These are phyloP conservation scores for Agaricus sinodeliciosus DNA, from an alignment of 768 basidiomycete genomes.

Conservation along the genomic window DNA sequence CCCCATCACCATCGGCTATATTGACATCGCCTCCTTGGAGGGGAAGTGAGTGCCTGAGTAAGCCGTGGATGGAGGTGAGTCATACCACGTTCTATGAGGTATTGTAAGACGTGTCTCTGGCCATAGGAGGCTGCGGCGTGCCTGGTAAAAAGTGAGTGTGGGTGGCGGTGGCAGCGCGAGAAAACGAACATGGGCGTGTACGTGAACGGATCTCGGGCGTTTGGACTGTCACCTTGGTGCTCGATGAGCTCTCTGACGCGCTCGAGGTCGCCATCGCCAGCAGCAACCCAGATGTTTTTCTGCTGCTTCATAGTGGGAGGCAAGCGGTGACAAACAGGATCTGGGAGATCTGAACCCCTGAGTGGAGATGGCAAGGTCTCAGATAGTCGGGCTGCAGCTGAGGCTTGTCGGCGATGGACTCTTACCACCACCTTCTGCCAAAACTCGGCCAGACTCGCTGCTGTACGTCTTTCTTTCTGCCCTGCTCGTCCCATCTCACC, in stretches of 20 bases:
- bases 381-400: constrained; percentile 6
- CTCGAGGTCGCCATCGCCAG: constrained; percentile 82
- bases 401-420: constrained; percentile 10
- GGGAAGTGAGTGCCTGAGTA: constrained; percentile 2
- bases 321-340: constrained; percentile 20
- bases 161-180: constrained; percentile 9
- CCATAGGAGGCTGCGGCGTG: constrained; percentile 94
- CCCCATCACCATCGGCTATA: constrained; percentile 78
- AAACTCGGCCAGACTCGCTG: constrained; percentile 70
- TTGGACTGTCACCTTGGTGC: constrained; percentile 45
- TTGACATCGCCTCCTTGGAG: constrained; percentile 78
- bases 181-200: constrained; percentile 73
- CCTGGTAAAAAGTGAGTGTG: constrained; percentile 33
- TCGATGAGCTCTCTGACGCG: constrained; percentile 64
- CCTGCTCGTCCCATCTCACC: constrained; percentile 13
- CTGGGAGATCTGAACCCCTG: constrained; percentile 7
- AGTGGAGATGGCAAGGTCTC: constrained; percentile 9
- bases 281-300: constrained; percentile 90
- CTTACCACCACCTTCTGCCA: constrained; percentile 27
- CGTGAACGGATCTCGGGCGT: constrained; percentile 61
- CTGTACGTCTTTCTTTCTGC: constrained; percentile 38
- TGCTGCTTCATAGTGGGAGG: constrained; percentile 11
- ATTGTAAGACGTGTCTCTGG: constrained; percentile 67
- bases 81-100: constrained; percentile 67
- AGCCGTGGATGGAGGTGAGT: neutral